A percentile compares a stretch with the other conserved stretches of the same genome.
Conservation (phyloP, 2,329 filamentous ascomycete genomes). For the Ophiocordyceps camponoti-rufipedis region DNA sequence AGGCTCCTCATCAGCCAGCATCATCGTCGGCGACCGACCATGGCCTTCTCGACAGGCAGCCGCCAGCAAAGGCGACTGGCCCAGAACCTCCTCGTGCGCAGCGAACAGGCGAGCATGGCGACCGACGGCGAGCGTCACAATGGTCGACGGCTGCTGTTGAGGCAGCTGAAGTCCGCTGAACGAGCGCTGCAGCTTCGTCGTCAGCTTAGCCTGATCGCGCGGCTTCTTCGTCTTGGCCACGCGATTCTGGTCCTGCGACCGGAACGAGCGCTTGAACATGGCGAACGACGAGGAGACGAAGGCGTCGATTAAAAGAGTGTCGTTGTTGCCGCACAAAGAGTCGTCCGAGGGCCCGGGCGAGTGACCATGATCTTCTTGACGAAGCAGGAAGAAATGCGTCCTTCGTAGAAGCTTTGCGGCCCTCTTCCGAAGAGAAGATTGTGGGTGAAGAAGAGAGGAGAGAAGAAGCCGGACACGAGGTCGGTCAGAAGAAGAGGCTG, state of each 20-base stretch:
- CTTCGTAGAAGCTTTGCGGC: constrained; percentile 31
- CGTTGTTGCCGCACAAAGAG: constrained; percentile 20
- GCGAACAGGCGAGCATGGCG: constrained; percentile 78
- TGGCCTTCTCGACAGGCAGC: constrained; percentile 53
- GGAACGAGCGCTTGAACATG: constrained; percentile 91
- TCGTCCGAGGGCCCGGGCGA: constrained; percentile 36
- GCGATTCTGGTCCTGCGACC: constrained; percentile 52
- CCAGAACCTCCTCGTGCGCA: constrained; percentile 83
- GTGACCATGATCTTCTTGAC: constrained; percentile 21
- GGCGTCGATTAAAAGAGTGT: constrained; percentile 12
- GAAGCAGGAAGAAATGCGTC: constrained; percentile 16
- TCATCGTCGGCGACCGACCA: constrained; percentile 60
- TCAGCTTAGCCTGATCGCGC: constrained; percentile 42
- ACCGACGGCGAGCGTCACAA: constrained; percentile 75
- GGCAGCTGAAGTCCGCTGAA: constrained; percentile 37
- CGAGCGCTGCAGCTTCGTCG: constrained; percentile 77
- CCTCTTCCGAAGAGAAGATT: constrained; percentile 28
- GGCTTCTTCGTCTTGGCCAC: constrained; percentile 70
- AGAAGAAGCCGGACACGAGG: constrained; percentile 2
- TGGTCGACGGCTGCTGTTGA: constrained; percentile 36
- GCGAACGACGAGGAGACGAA: constrained; percentile 28
- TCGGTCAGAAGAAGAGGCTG: not conserved
- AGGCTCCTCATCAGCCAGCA: constrained; percentile 59
- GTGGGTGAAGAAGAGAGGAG: constrained; percentile 22
- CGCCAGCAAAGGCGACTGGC: constrained; percentile 70